phyloP scores from a whole-genome alignment of 1,139 yeast species.

The Lizanozyma gosingica region DNA sequence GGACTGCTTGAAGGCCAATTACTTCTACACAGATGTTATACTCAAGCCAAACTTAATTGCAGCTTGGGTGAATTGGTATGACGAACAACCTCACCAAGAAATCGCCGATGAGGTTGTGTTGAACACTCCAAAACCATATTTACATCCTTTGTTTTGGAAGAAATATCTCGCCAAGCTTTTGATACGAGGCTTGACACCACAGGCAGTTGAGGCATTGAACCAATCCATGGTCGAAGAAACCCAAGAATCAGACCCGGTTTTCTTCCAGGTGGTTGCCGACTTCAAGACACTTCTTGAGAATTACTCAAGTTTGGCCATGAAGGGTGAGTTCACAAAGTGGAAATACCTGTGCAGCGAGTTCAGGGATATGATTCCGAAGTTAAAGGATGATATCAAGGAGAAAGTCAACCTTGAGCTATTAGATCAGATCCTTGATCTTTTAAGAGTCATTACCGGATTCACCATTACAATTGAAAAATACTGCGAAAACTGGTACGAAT shows the following conservation, averaged over 20 bases:
- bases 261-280: constrained; percentile 39
- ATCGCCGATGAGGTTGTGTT: constrained; percentile 38
- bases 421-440: constrained; percentile 33
- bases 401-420: constrained; percentile 17
- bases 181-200: constrained; percentile 53
- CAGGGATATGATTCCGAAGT: constrained; percentile 29
- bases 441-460: constrained; percentile 45
- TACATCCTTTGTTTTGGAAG: constrained; percentile 58
- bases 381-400: constrained; percentile 14
- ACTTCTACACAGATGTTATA: constrained; percentile 34
- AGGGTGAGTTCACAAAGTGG: constrained; percentile 41
- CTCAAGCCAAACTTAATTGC: constrained; percentile 38
- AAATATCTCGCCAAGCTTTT: constrained; percentile 46
- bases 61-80: constrained; percentile 62
- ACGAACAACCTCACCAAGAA: constrained; percentile 47
- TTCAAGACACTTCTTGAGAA: constrained; percentile 28
- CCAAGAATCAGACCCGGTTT: constrained; percentile 16
- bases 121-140: constrained; percentile 36
- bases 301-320: constrained; percentile 34
- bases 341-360: constrained; percentile 41
- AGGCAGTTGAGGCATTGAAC: constrained; percentile 41
- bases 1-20: constrained; percentile 47
- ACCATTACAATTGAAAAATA: constrained; percentile 39
- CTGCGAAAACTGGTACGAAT: constrained; percentile 64
- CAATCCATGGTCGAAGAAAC: constrained; percentile 34